phyloP scores from a whole-genome alignment of 1,284 basidiomycete species.

The Trametes hirsuta region DNA sequence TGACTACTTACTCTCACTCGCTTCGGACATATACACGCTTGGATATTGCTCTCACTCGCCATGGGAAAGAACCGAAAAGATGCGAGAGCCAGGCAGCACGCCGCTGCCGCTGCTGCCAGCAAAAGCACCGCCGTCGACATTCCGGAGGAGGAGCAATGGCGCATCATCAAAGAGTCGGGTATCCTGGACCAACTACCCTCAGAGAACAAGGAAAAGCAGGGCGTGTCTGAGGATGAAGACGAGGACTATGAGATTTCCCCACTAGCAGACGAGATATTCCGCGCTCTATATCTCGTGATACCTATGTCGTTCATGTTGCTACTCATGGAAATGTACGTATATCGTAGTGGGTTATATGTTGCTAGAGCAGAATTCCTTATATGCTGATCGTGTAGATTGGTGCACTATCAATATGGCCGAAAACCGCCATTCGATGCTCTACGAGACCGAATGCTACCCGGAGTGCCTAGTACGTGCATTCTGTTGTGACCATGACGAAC shows the following conservation, averaged over 20 bases:
- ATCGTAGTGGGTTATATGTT: not conserved
- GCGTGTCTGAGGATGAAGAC: conserved; percentile 33
- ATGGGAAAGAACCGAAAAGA: conserved; percentile 40
- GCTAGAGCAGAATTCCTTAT: not conserved
- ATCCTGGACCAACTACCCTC: conserved; percentile 52
- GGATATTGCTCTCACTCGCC: not conserved
- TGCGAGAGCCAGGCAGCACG: conserved; percentile 13
- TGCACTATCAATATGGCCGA: conserved; percentile 76
- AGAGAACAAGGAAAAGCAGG: conserved; percentile 3
- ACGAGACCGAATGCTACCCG: conserved; percentile 56
- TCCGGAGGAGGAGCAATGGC: conserved; percentile 76
- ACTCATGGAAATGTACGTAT: conserved; percentile 77
- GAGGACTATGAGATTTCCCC: conserved; percentile 48
- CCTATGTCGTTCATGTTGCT: conserved; percentile 73
- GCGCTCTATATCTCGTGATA: conserved; percentile 61
- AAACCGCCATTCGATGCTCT: conserved; percentile 50
- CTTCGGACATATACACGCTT: not conserved
- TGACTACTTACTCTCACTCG: not conserved
- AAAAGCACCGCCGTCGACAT: conserved; percentile 45
- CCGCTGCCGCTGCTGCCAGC: not conserved
- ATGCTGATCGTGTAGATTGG: conserved; percentile 47
- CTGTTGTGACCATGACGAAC: not conserved
- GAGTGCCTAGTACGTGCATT: conserved; percentile 67
- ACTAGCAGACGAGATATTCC: conserved; percentile 72
- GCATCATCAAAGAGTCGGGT: conserved; percentile 69